Conservation (phyloP, 169 alveolate genomes). For the Babesia divergens region DNA sequence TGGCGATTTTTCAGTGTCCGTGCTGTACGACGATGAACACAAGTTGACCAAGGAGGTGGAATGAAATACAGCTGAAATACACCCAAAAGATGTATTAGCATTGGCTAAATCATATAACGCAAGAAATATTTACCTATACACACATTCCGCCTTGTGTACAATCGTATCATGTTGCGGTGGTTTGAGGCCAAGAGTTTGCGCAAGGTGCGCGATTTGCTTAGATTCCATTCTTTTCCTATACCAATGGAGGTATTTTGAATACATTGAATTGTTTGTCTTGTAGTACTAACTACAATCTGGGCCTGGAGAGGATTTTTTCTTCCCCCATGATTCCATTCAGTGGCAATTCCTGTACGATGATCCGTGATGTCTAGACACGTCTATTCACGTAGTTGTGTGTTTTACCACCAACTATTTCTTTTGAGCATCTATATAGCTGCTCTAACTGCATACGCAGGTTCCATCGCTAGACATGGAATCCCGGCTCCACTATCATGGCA, state of each 20-base stretch:
- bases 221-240: not conserved
- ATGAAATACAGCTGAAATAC: too few species aligned
- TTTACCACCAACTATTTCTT: not conserved
- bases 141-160: constrained; percentile 25
- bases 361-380: not conserved
- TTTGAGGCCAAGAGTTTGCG: not conserved
- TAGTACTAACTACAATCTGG: too few species aligned
- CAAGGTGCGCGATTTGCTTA: not conserved
- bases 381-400: not conserved
- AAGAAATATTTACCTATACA: constrained; percentile 25
- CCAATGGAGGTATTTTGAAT: not conserved
- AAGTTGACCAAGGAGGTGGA: too few species aligned
- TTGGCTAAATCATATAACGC: too few species aligned
- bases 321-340: not conserved
- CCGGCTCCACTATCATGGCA: not conserved
- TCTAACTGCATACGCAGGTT: not conserved
- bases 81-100: too few species aligned
- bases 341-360: not conserved
- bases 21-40: constrained; percentile 28
- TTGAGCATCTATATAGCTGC: not conserved
- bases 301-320: too few species aligned
- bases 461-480: not conserved
- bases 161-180: constrained; percentile 3
- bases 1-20: constrained; percentile 67
- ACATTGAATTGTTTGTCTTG: too few species aligned